phyloP scores from a whole-genome alignment of 441 rosid species.

The Brassica balearica region DNA sequence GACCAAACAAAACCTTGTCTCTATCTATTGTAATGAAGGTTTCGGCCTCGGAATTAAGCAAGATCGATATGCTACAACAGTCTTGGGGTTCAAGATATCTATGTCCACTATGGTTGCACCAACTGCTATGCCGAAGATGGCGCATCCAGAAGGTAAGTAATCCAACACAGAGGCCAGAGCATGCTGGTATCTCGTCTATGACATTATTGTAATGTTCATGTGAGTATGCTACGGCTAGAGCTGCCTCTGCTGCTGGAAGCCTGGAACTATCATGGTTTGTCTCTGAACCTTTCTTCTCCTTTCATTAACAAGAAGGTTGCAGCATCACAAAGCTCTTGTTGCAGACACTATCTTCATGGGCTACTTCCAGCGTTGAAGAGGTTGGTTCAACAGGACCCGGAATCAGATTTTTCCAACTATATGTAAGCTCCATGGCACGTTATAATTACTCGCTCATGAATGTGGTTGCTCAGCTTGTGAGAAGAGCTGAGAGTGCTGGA shows the following conservation, averaged over 20 bases:
- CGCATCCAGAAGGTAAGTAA: constrained; percentile 81
- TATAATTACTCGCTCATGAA: constrained; percentile 29
- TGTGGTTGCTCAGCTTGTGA: constrained; percentile 81
- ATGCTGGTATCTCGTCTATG: constrained; percentile 1
- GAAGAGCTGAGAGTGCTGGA: constrained; percentile 93
- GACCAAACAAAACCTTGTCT: no score
- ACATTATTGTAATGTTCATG: constrained; percentile 49
- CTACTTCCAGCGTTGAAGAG: constrained; percentile 93
- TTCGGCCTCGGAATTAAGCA: no score
- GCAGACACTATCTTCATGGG: constrained; percentile 86
- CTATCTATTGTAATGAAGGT: no score
- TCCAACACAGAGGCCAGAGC: constrained; percentile 9
- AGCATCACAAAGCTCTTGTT: constrained; percentile 10
- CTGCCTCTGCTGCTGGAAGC: constrained; percentile 65
- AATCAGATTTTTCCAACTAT: constrained; percentile 90
- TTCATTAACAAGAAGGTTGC: neutral
- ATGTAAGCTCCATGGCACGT: constrained; percentile 52
- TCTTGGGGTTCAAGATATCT: constrained; percentile 82
- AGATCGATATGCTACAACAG: constrained; percentile 48
- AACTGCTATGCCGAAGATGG: constrained; percentile 92
- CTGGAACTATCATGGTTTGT: constrained; percentile 70
- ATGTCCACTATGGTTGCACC: constrained; percentile 98
- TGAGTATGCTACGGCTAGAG: constrained; percentile 86
- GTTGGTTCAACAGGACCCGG: constrained; percentile 93
- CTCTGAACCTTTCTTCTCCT: neutral